A percentile compares a stretch with the other conserved stretches of the same genome.
phyloP scores from a whole-genome alignment of 1,284 basidiomycete species.

The Fistulinella staudtii region DNA sequence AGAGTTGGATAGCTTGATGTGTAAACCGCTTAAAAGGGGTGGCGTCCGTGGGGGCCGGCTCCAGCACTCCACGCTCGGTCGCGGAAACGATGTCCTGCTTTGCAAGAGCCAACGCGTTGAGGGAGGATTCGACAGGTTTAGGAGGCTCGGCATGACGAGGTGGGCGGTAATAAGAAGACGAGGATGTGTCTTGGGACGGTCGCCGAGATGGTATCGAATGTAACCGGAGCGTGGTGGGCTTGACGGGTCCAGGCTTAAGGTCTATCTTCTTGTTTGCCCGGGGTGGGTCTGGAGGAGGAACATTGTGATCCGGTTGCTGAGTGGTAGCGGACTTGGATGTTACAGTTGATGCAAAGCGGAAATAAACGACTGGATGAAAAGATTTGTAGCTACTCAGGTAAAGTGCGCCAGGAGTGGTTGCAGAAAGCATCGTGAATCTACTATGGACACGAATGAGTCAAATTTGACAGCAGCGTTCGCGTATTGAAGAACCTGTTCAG shows the following conservation, averaged over 20 bases:
- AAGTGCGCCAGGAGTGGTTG: slow-evolving; percentile 1
- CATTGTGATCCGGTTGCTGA: slow-evolving; percentile 12
- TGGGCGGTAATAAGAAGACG: slow-evolving; percentile 22
- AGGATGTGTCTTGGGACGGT: slow-evolving; percentile 9
- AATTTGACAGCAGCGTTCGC: neutral
- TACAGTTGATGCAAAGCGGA: slow-evolving; percentile 26
- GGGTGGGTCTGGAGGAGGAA: slow-evolving; percentile 19
- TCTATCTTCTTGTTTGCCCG: slow-evolving; percentile 61
- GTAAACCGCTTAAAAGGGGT: slow-evolving; percentile 50
- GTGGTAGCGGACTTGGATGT: slow-evolving; percentile 24
- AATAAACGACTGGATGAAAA: slow-evolving; percentile 1
- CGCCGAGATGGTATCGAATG: slow-evolving; percentile 11
- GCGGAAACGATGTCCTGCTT: slow-evolving; percentile 65
- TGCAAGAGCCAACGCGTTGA: slow-evolving; percentile 43
- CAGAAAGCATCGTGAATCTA: slow-evolving; percentile 20
- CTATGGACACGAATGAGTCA: slow-evolving; percentile 4
- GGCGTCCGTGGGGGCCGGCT: slow-evolving; percentile 58
- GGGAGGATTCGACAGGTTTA: slow-evolving; percentile 22
- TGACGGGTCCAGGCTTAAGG: slow-evolving; percentile 61
- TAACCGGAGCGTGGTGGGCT: slow-evolving; percentile 34
- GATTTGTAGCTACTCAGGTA: slow-evolving; percentile 5
- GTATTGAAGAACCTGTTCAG: slow-evolving; percentile 25
- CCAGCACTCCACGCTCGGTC: slow-evolving; percentile 60
- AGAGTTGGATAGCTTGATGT: slow-evolving; percentile 67
- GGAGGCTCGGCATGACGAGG: slow-evolving; percentile 27